Percentiles rank a stretch among this genome's conserved stretches.
These are phyloP conservation scores for Annulohypoxylon bovei DNA, from an alignment of 495 filamentous ascomycete genomes.

Conservation along the genomic window DNA sequence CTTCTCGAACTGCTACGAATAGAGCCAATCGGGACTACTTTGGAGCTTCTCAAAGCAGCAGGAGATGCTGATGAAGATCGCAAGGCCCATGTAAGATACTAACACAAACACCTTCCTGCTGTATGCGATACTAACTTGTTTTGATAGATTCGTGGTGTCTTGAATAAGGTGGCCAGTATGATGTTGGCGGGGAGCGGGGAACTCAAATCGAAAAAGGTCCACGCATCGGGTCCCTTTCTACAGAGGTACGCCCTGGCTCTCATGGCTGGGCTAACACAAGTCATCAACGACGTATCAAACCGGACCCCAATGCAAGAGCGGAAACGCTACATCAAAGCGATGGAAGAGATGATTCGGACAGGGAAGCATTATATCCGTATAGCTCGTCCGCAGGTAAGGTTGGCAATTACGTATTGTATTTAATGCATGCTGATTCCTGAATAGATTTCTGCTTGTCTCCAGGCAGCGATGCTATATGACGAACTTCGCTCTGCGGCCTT, in stretches of 20 bases:
- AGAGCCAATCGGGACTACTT: constrained; percentile 77
- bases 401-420: too few relatives aligned
- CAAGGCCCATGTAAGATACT: constrained; percentile 58
- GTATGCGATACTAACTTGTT: constrained; percentile 31
- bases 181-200: constrained; percentile 62
- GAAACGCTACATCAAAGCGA: constrained; percentile 77
- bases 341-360: constrained; percentile 86
- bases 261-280: constrained; percentile 81
- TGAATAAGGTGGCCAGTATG: constrained; percentile 73
- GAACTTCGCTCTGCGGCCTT: constrained; percentile 81
- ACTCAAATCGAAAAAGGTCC: constrained; percentile 62
- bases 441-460: constrained; percentile 86
- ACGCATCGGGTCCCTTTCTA: constrained; percentile 79
- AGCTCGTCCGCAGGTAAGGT: constrained; percentile 83
- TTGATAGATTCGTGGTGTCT: constrained; percentile 65
- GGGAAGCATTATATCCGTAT: constrained; percentile 73
- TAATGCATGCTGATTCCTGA: constrained; percentile 11
- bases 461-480: constrained; percentile 78
- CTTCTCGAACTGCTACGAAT: constrained; percentile 75
- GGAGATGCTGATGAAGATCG: constrained; percentile 72
- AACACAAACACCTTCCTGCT: constrained; percentile 3
- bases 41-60: constrained; percentile 84
- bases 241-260: constrained; percentile 88
- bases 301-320: constrained; percentile 71
- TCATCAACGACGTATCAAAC: constrained; percentile 75